Conservation (phyloP, 495 filamentous ascomycete genomes). For the Talaromyces wortmannii region DNA sequence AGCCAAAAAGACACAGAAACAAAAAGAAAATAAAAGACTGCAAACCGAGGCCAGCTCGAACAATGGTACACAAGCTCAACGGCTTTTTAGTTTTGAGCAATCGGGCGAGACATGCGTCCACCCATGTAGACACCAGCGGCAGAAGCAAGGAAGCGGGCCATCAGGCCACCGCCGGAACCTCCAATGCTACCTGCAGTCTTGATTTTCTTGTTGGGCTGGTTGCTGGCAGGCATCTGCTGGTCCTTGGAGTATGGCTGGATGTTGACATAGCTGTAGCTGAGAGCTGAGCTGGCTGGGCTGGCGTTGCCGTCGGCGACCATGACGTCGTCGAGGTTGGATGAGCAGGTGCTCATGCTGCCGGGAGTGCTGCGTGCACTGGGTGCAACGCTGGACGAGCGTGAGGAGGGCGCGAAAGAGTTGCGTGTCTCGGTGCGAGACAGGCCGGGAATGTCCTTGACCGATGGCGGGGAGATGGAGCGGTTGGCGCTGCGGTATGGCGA, state of each 20-base stretch:
- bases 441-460: constrained; percentile 37
- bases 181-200: constrained; percentile 19
- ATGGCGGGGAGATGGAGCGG: constrained; percentile 45
- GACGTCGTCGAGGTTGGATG: constrained; percentile 29
- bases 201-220: constrained; percentile 38
- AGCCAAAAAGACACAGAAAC: not conserved
- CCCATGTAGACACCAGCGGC: constrained; percentile 38
- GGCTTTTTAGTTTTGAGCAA: not conserved
- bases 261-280: constrained; percentile 28
- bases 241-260: constrained; percentile 20
- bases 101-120: constrained; percentile 17
- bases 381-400: constrained; percentile 42
- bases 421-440: constrained; percentile 39
- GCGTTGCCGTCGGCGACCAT: constrained; percentile 23
- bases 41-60: constrained; percentile 2
- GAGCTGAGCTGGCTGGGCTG: constrained; percentile 22
- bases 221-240: not conserved
- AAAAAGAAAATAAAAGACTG: not conserved
- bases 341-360: constrained; percentile 33
- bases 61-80: not conserved
- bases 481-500: constrained; percentile 22
- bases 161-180: constrained; percentile 26
- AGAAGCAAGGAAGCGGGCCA: constrained; percentile 38
- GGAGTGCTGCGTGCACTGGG: constrained; percentile 36
- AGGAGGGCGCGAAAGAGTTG: constrained; percentile 34